phyloP scores from a whole-genome alignment of 805 yeast genomes.

The Candida golubevii region DNA sequence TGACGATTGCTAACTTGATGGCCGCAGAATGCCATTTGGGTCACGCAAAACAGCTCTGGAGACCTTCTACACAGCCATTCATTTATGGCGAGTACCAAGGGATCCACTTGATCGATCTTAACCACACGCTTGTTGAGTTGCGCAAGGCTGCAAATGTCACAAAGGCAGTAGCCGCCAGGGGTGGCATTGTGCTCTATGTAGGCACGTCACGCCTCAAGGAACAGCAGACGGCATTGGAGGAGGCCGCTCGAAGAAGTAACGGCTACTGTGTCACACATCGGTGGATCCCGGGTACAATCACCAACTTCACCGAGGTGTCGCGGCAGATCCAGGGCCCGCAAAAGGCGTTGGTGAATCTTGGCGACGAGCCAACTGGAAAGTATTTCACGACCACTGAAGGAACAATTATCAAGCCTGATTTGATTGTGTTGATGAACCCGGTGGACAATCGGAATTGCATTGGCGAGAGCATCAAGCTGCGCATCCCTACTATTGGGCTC shows the following conservation, averaged over 20 bases:
- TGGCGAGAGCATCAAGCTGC: conserved; percentile 71
- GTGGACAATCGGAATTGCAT: conserved; percentile 77
- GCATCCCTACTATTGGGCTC: conserved; percentile 90
- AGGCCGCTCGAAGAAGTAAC: conserved; percentile 70
- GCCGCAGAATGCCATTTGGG: conserved; percentile 96
- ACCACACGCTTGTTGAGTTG: conserved; percentile 70
- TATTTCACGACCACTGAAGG: conserved; percentile 44
- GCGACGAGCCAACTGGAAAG: conserved; percentile 62
- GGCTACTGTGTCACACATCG: conserved; percentile 80
- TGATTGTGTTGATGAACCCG: conserved; percentile 83
- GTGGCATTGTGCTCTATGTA: conserved; percentile 80
- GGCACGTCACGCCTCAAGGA: conserved; percentile 72
- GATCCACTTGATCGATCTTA: conserved; percentile 86
- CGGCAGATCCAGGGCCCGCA: conserved; percentile 42
- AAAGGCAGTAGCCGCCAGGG: conserved; percentile 74
- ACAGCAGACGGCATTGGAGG: conserved; percentile 67
- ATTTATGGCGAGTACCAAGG: conserved; percentile 86
- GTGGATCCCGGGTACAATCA: conserved; percentile 94
- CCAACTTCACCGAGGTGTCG: conserved; percentile 73
- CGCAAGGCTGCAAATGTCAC: conserved; percentile 83
- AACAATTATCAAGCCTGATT: conserved; percentile 76
- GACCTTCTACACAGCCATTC: conserved; percentile 80
- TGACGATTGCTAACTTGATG: conserved; percentile 65
- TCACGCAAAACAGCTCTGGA: conserved; percentile 74
- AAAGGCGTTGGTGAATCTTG: conserved; percentile 64